Evolutionary conservation across 352 stramenopile genomes (phyloP), one percentile per base, ranked within the genome.

Genomic region (Chrysophaeum taylorii): DNA sequence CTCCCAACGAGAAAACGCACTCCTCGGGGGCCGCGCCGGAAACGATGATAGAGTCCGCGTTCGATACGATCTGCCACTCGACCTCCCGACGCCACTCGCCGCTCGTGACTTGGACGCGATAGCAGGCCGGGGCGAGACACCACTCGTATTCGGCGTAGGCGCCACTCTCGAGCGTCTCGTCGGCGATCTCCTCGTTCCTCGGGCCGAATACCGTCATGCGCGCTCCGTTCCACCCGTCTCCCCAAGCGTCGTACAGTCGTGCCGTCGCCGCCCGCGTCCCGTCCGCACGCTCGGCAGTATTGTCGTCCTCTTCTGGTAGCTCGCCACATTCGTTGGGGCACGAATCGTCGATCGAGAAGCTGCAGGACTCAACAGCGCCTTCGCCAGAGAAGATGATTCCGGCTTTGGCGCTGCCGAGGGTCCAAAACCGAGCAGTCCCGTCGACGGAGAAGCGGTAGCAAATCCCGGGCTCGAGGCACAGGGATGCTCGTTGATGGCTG

Each of bases 141-240:
- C 45, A 45, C 33, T 15, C 0, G 35, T 27, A 66, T n/a, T 66
- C 57, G 9, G 2, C 36, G 57, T 66, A 66, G 57, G 57, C 57
- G 12, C 57, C 57, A 18, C 27, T 18, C 0, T n/a, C 2, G 2
- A 66, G 36, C 31, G 57, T 66, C 2, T 66, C 35, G 12, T 9
- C 2, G 5, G 31, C 57, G 57, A 66, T 4, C 41, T 48, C 41
- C 41, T 48, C 41, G 21, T 48, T 48, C 14, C 41, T 48, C 41
- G 14, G 33, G 33, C 12, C 36, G 2, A n/a, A 27, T 15, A 66
- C 12, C 12, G 57, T 33, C 9, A 66, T 35, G 57, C 33, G 7
- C 12, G 57, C 31, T 9, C 57, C 57, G 57, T 66, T 33, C 57
- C 57, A 66, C 33, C 57, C 57, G 57, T 66, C 57, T 31, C 33